A percentile compares a stretch with the other conserved stretches of the same genome.
Evolutionary conservation across 2,329 filamentous ascomycete genomes (phyloP).

Genomic region (Clonostachys rhizophaga): DNA sequence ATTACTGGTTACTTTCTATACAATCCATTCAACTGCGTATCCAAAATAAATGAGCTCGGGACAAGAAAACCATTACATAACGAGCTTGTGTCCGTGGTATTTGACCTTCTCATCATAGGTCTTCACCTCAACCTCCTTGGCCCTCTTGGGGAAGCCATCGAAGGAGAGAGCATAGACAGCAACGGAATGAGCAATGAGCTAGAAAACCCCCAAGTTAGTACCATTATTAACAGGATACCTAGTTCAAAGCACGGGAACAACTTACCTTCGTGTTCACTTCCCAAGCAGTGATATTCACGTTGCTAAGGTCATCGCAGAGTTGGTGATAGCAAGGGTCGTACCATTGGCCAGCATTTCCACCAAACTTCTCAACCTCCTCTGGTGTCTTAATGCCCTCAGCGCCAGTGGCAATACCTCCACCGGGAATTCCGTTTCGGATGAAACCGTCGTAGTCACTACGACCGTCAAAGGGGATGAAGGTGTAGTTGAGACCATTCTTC

Average conservation of each 20-base stretch:
- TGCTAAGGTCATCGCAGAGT: constrained; percentile 53
- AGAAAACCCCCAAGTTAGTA: not conserved
- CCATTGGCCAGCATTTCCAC: constrained; percentile 60
- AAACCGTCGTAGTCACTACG: constrained; percentile 78
- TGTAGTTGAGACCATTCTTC: constrained; percentile 57
- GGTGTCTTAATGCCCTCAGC: constrained; percentile 73
- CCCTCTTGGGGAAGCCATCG: constrained; percentile 57
- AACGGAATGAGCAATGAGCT: constrained; percentile 69
- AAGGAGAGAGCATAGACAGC: constrained; percentile 65
- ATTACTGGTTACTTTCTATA: too few relatives aligned
- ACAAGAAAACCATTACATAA: constrained; percentile 26
- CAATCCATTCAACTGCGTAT: too few relatives aligned
- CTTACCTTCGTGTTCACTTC: constrained; percentile 55
- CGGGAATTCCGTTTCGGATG: constrained; percentile 67
- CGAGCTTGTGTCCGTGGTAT: constrained; percentile 44
- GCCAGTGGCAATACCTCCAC: constrained; percentile 72
- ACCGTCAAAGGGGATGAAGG: constrained; percentile 71
- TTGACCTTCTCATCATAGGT: constrained; percentile 28
- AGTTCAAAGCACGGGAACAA: not conserved
- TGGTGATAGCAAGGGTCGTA: constrained; percentile 59
- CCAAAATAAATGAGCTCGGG: not conserved
- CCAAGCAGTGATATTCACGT: constrained; percentile 57
- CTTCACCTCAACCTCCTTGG: constrained; percentile 16
- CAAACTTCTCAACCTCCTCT: constrained; percentile 61
- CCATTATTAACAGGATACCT: not conserved